Base-by-base conservation (phyloP, 2,329 filamentous ascomycete species). In the Beauveria scarabaeidicola region DNA sequence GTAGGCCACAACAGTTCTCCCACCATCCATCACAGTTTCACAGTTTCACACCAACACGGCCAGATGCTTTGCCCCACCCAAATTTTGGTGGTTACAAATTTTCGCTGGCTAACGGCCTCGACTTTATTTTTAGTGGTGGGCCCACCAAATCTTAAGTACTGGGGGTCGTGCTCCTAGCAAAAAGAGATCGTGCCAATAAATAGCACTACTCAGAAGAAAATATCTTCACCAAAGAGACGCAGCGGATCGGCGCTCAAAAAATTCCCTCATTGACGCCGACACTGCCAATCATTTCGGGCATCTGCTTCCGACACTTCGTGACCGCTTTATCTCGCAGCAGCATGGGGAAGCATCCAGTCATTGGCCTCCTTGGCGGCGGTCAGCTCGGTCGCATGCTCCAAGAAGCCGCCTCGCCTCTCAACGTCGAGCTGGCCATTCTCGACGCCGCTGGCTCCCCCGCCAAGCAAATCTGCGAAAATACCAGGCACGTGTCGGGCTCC, bases 371-470 rank as follows among this genome's bases (percentile, higher is more conserved):
- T 1, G 81, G 81, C 62, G 81, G 81, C 55, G 89, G 89, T 67
- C 89, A 92, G 76, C 82, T 99, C 44, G 94, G 93, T 62, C 89
- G 90, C 64, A 97, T 97, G 94, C 83, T 97, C 21, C 88, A 89
- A 64, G 91, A 97, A 77, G 87, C 89, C n/a, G 91, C 92, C 38
- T 77, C 75, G 2, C 80, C 76, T 3, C 82, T 96, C 61, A 91
- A 90, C 67, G 85, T 95, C 65, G 82, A 88, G 64, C 82, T 94
- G 65, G 89, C 87, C 61, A 81, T 96, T 44, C 82, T 96, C 51
- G 93, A 97, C 72, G 84, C 82, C 47, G 85, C 84, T 60, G 83
- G 86, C 64, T 84, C 88, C 46, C 90, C 92, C 15, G 90, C 92
- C 61, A 94, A 93, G 74, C 90, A 96, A 75, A 87, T 94, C 69